Evolutionary conservation across 2,329 filamentous ascomycete genomes (phyloP), one percentile per base, ranked within the genome.

Genomic region (Sphaerulina musiva): DNA sequence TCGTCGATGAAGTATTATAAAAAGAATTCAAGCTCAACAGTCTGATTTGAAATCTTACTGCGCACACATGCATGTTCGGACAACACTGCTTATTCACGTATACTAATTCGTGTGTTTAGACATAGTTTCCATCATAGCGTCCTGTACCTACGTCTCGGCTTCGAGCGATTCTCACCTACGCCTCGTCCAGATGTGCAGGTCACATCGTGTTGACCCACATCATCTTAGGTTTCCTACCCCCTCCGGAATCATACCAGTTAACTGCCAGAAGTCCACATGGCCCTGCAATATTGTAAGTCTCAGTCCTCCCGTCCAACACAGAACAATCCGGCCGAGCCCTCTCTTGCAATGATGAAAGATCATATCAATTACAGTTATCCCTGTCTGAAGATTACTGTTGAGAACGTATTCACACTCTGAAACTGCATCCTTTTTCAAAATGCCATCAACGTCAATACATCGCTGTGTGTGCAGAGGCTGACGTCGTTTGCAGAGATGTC

Each of bases 371-470:
- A 46, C 79, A 93, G 89, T 95, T 95, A 95, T 95, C 89, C 92
- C 92, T 96, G 89, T 87, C 92, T 93, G 88, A 96, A 95, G 74
- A 77, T 76, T 72, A 76, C 74, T 95, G 91, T 95, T 90, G 91
- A 95, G 82, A 82, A 79, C 75, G 66, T 69, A 75, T 79, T 86
- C 89, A 92, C 83, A 87, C 85, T 89, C 85, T 89, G 85, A 90
- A 23, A 23, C 6, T 38, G 34, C 34, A 38, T 38, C 8, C 34
- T 38, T 7, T 29, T 29, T 29, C 26, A 29, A 29, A 6, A 29
- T 29, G 5, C 26, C 26, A 2, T 29, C 26, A 29, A 29, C 6
- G 26, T 29, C 26, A 29, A 29, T 29, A 29, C 26, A 29, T 29
- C 26, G 26, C 26, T 29, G 26, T 4, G 6, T 29, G 26, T 29